Evolutionary conservation across 192 early-diverging fungal genomes (phyloP).

Genomic region (Podila clonocystis): DNA sequence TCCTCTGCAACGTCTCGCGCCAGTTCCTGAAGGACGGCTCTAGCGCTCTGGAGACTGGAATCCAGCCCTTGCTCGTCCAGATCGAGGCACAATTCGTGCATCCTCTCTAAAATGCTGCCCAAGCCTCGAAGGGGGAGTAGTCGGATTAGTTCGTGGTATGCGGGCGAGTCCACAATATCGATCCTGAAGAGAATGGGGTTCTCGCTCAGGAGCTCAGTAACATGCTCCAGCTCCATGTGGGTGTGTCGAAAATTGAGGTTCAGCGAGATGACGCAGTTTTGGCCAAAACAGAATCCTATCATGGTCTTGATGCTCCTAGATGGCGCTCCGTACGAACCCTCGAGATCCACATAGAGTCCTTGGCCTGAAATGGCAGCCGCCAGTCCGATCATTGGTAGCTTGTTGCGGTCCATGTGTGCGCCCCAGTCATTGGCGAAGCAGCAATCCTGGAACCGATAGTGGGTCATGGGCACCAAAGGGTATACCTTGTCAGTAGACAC

Average conservation of each 20-base stretch:
- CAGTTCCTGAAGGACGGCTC: constrained; percentile 1
- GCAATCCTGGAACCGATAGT: constrained; percentile 44
- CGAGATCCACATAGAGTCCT: constrained; percentile 42
- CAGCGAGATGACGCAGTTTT: constrained; percentile 36
- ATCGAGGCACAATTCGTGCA: constrained; percentile 22
- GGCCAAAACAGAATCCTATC: constrained; percentile 45
- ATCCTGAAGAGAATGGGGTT: constrained; percentile 40
- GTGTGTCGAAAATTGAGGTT: constrained; percentile 41
- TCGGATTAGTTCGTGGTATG: constrained; percentile 38
- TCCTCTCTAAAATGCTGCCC: constrained; percentile 18
- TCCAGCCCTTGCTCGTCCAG: constrained; percentile 22
- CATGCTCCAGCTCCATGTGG: constrained; percentile 49
- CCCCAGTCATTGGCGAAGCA: constrained; percentile 52
- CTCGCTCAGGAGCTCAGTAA: constrained; percentile 29
- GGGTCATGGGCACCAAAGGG: constrained; percentile 40
- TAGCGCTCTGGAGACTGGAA: not conserved
- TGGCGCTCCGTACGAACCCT: constrained; percentile 46
- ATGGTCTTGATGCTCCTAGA: constrained; percentile 41
- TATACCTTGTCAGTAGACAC: constrained; percentile 4
- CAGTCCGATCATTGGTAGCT: constrained; percentile 46
- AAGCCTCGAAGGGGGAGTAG: constrained; percentile 31
- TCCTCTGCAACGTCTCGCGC: constrained; percentile 7
- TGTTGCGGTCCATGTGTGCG: constrained; percentile 40
- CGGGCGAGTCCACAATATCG: constrained; percentile 40
- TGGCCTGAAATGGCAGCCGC: constrained; percentile 42